A percentile compares a stretch with the other conserved stretches of the same genome.
phyloP scores from a whole-genome alignment of 1,284 basidiomycete species.

The Rugosomyces carneus region DNA sequence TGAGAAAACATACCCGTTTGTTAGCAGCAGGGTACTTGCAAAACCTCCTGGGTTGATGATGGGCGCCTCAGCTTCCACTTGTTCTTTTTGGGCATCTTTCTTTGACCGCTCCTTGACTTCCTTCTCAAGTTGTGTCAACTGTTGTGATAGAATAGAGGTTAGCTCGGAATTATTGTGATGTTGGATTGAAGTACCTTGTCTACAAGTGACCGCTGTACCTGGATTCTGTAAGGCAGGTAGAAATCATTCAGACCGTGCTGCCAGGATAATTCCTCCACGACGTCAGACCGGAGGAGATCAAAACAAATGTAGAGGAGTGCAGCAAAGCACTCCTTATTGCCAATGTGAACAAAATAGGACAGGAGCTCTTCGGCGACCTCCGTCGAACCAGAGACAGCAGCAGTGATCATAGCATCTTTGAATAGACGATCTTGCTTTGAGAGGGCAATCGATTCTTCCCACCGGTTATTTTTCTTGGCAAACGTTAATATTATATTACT shows the following conservation, averaged over 20 bases:
- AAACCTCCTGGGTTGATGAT: constrained; percentile 77
- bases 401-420: constrained; percentile 94
- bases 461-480: constrained; percentile 81
- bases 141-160: constrained; percentile 5
- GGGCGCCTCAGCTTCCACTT: constrained; percentile 73
- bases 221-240: constrained; percentile 92
- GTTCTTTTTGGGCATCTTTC: constrained; percentile 83
- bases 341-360: constrained; percentile 93
- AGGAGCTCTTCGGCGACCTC: constrained; percentile 93
- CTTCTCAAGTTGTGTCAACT: constrained; percentile 74
- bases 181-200: constrained; percentile 45
- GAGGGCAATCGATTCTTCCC: constrained; percentile 92
- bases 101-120: constrained; percentile 77
- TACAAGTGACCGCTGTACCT: constrained; percentile 71
- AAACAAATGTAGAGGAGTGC: constrained; percentile 89
- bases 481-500: neutral
- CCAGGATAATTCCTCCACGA: constrained; percentile 95
- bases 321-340: constrained; percentile 97
- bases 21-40: constrained; percentile 56
- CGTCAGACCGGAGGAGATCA: constrained; percentile 86
- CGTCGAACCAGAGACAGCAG: constrained; percentile 71
- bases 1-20: constrained; percentile 50
- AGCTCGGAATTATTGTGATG: too few relatives aligned
- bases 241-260: constrained; percentile 93
- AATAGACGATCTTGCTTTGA: constrained; percentile 96